phyloP scores from a whole-genome alignment of 495 filamentous ascomycete species.

The Annulohypoxylon moriforme region DNA sequence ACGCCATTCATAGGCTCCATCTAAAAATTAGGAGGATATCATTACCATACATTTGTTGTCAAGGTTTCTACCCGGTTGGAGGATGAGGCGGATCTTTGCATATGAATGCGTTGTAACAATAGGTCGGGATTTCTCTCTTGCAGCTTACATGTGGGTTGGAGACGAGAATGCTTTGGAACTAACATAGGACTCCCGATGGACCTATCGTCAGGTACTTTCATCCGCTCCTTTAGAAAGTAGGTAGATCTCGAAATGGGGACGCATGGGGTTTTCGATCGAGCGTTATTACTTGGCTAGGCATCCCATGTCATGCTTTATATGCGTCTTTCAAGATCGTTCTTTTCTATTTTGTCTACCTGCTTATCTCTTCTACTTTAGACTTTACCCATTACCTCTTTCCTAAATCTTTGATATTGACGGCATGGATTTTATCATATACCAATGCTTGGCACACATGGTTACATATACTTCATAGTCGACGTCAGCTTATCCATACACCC shows the following conservation, averaged over 20 bases:
- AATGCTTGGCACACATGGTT: conserved; percentile 28
- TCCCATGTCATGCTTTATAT: conserved; percentile 3
- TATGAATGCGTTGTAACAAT: conserved; percentile 32
- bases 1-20: conserved; percentile 20
- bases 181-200: conserved; percentile 6
- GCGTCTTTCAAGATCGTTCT: background rate
- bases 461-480: conserved; percentile 23
- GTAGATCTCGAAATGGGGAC: conserved; percentile 25
- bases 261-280: conserved; percentile 3
- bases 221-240: conserved; percentile 12
- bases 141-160: conserved; percentile 22
- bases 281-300: background rate
- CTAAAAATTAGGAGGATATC: conserved; percentile 12
- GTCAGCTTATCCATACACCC: conserved; percentile 12
- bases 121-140: conserved; percentile 28
- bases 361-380: conserved; percentile 8
- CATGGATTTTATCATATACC: conserved; percentile 25
- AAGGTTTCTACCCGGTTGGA: conserved; percentile 22
- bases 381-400: conserved; percentile 18
- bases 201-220: conserved; percentile 10
- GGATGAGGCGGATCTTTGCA: conserved; percentile 27
- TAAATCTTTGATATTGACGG: background rate
- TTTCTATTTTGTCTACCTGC: background rate
- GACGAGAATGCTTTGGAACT: conserved; percentile 18
- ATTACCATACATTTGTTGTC: conserved; percentile 39